Evolutionary conservation across 495 filamentous ascomycete genomes (phyloP), one percentile per base, ranked within the genome.

Genomic region (Lasiosphaeria hispida): DNA sequence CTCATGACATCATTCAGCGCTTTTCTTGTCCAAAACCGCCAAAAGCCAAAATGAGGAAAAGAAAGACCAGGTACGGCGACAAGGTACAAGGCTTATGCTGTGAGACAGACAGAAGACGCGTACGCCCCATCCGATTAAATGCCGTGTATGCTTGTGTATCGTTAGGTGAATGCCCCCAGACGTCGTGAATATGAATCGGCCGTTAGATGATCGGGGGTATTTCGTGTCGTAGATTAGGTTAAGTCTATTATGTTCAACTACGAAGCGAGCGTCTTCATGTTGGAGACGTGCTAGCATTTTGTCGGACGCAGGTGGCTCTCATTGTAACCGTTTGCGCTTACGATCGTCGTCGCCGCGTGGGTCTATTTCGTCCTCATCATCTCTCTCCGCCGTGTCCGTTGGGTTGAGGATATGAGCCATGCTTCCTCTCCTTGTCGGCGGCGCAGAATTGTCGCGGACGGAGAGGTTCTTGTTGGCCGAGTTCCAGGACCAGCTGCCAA

Each of bases 341-440:
- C 90, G 79, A 67, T 93, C 90, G 2, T 79, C 76, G 13, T 80
- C 77, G 18, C 73, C 76, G 33, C 77, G 64, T 1, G 67, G 73
- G 42, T 80, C 75, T 30, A 57, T 47, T 10, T 64, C 67, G 58
- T 77, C 77, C 49, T 80, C 77, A 43, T 75, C 71, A 14, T 75
- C 72, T 42, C 70, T 66, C 56, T 78, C 76, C 4, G 68, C 63
- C 17, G 74, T 76, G 42, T 78, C 77, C 7, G 76, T 77, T 14
- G 77, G 94, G 65, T 98, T 98, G 2, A 98, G 69, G 35, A 83
- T 83, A 63, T 83, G 81, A 3, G 81, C 81, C 81, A 83, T 83
- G 67, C 81, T 83, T 36, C 81, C 80, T 61, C 81, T 68, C 61
- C 81, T 62, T 2, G 81, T 83, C 1, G 80, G 80, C n/a, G 81